Percentiles rank a stretch among this genome's conserved stretches.
Evolutionary conservation across 116 monocot species (phyloP).

Genomic region (Dioscorea cayenensis): DNA sequence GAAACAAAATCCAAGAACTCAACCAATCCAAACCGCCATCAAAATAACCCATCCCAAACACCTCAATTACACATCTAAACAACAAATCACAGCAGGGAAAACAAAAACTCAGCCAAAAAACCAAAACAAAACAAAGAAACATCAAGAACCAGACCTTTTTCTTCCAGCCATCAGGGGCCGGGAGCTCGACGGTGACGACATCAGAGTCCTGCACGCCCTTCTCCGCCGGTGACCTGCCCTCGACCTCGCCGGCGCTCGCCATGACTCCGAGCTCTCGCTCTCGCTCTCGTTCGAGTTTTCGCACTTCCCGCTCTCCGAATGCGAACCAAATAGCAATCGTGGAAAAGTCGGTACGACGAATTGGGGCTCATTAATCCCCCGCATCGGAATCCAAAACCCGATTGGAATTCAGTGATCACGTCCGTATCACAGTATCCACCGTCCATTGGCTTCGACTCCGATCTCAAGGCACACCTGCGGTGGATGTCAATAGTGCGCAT

Average conservation of each 20-base stretch:
- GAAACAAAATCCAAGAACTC: not conserved
- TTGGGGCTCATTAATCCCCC: not conserved
- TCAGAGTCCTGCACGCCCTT: not conserved
- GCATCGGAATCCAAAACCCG: conserved; percentile 3
- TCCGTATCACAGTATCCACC: not conserved
- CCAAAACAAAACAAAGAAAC: not conserved
- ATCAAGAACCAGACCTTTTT: conserved; percentile 22
- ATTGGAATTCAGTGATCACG: conserved; percentile 3
- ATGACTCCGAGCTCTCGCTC: too few relatives aligned
- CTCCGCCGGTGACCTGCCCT: not conserved
- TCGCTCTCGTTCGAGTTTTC: not conserved
- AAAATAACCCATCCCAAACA: not conserved
- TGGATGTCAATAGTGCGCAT: too few relatives aligned
- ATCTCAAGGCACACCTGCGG: too few relatives aligned
- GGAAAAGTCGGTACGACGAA: not conserved
- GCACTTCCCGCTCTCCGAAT: conserved; percentile 7
- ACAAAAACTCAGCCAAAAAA: too few relatives aligned
- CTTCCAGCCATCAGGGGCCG: conserved; percentile 38
- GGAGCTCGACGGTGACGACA: conserved; percentile 34
- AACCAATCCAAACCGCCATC: not conserved
- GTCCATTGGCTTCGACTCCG: too few relatives aligned
- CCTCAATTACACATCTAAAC: not conserved
- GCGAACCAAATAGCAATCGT: not conserved
- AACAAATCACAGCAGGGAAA: not conserved
- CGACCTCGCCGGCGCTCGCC: conserved; percentile 2